These are phyloP conservation scores for Loxodes magnus DNA, from an alignment of 73 alveolate species.

Conservation along the genomic window DNA sequence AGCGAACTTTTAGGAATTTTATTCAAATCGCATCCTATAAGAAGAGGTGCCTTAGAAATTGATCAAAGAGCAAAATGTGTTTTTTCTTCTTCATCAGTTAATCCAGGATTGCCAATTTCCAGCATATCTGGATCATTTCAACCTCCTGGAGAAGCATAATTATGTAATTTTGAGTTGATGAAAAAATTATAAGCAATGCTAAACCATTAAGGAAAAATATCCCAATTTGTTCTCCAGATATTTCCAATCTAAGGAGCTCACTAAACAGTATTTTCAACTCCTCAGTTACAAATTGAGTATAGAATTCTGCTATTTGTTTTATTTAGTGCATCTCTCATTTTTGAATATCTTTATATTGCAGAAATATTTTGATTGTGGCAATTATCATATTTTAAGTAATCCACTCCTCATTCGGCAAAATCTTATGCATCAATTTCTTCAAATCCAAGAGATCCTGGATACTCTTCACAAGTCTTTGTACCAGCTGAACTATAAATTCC, in stretches of 20 bases:
- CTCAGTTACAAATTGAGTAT: slow-evolving; percentile 95
- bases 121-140: slow-evolving; percentile 99
- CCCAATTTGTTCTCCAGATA: slow-evolving; percentile 92
- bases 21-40: slow-evolving; percentile 81
- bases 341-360: slow-evolving; percentile 60
- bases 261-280: slow-evolving; percentile 61
- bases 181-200: slow-evolving; percentile 5
- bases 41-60: slow-evolving; percentile 85
- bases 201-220: slow-evolving; percentile 43
- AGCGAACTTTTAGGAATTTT: slow-evolving; percentile 48
- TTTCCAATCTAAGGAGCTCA: slow-evolving; percentile 83
- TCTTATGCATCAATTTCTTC: slow-evolving; percentile 62
- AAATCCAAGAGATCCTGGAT: slow-evolving; percentile 67
- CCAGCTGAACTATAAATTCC: slow-evolving; percentile 81
- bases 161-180: slow-evolving; percentile 16
- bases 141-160: slow-evolving; percentile 94
- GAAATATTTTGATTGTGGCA: slow-evolving; percentile 35
- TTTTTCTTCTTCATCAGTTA: slow-evolving; percentile 70
- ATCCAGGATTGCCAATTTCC: slow-evolving; percentile 88
- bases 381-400: slow-evolving; percentile 52
- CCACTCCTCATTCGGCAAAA: slow-evolving; percentile 66
- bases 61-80: slow-evolving; percentile 97
- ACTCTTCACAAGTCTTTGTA: slow-evolving; percentile 55
- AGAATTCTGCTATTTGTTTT: slow-evolving; percentile 72
- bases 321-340: slow-evolving; percentile 86